Percentiles rank a stretch among this genome's conserved stretches.
These are phyloP conservation scores for Rhodocollybia butyracea DNA, from an alignment of 768 basidiomycete genomes.

Conservation along the genomic window DNA sequence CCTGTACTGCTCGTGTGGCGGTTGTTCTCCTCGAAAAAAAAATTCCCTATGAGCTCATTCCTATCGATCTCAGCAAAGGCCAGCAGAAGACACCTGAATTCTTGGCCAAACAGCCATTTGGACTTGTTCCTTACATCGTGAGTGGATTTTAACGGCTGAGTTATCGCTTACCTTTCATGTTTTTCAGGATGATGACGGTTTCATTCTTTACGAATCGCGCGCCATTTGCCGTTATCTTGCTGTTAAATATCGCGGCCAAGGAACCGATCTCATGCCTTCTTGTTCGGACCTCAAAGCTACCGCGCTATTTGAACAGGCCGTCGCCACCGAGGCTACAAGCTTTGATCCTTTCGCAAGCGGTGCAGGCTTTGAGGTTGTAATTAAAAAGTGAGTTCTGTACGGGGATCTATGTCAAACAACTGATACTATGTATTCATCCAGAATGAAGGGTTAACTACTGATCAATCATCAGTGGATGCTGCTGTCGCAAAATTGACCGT, in stretches of 20 bases:
- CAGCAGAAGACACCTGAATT: constrained; percentile 38
- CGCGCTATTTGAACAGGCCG: constrained; percentile 51
- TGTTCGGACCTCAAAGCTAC: constrained; percentile 24
- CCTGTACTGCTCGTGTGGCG: constrained; percentile 44
- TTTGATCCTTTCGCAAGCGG: constrained; percentile 47
- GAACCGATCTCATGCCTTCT: constrained; percentile 47
- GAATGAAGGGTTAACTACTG: not conserved
- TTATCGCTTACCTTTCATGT: not conserved
- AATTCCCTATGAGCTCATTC: constrained; percentile 44
- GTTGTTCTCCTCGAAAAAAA: constrained; percentile 41
- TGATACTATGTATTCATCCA: not conserved
- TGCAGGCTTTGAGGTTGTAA: constrained; percentile 45
- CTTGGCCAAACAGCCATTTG: constrained; percentile 48
- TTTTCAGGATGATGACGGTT: constrained; percentile 52
- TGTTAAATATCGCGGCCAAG: constrained; percentile 50
- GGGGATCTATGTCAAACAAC: not conserved
- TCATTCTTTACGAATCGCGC: constrained; percentile 62
- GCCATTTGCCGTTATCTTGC: constrained; percentile 61
- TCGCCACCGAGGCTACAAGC: constrained; percentile 47
- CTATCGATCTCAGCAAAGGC: constrained; percentile 30
- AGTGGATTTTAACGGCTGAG: not conserved
- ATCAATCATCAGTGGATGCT: not conserved
- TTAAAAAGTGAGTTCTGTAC: constrained; percentile 38
- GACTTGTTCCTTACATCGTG: constrained; percentile 33
- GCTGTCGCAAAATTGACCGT: not conserved